phyloP scores from a whole-genome alignment of 352 stramenopile species.

The Phytophthora fragariaefolia region DNA sequence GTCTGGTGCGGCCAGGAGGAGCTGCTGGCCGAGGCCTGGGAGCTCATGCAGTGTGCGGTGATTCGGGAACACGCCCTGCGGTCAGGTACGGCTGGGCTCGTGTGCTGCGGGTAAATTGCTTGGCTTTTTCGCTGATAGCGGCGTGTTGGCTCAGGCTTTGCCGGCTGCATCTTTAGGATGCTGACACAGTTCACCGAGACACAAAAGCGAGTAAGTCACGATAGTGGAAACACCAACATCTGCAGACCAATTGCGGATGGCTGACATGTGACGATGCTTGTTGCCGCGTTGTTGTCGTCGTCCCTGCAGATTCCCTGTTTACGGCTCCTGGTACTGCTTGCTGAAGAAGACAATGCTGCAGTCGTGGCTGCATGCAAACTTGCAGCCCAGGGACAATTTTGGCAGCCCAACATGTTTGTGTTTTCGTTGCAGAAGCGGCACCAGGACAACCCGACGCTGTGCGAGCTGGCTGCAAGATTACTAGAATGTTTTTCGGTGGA shows the following conservation, averaged over 20 bases:
- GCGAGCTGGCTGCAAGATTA: slow-evolving; percentile 48
- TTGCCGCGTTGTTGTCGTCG: slow-evolving; percentile 9
- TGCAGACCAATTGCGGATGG: background rate
- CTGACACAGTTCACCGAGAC: slow-evolving; percentile 58
- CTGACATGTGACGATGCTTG: slow-evolving; percentile 8
- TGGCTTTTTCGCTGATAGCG: slow-evolving; percentile 3
- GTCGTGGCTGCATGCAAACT: slow-evolving; percentile 65
- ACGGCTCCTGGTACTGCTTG: slow-evolving; percentile 60
- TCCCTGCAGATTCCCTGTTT: slow-evolving; percentile 58
- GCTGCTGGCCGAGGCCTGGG: slow-evolving; percentile 58
- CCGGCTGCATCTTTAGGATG: slow-evolving; percentile 63
- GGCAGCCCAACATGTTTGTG: slow-evolving; percentile 85
- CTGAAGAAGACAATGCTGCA: slow-evolving; percentile 52
- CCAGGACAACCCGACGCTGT: slow-evolving; percentile 52
- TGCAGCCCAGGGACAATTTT: slow-evolving; percentile 69
- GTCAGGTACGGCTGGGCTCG: slow-evolving; percentile 40
- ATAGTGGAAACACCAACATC: slow-evolving; percentile 1
- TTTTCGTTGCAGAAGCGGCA: slow-evolving; percentile 79
- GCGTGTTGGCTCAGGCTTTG: slow-evolving; percentile 48
- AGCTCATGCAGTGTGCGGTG: slow-evolving; percentile 54
- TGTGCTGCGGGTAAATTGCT: background rate
- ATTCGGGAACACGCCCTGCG: slow-evolving; percentile 55
- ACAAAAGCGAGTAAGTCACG: slow-evolving; percentile 55
- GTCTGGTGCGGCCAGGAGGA: no score
- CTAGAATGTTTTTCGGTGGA: slow-evolving; percentile 49